Base-by-base conservation (phyloP, 345 rosid genomes). In the Camelina hispida region DNA sequence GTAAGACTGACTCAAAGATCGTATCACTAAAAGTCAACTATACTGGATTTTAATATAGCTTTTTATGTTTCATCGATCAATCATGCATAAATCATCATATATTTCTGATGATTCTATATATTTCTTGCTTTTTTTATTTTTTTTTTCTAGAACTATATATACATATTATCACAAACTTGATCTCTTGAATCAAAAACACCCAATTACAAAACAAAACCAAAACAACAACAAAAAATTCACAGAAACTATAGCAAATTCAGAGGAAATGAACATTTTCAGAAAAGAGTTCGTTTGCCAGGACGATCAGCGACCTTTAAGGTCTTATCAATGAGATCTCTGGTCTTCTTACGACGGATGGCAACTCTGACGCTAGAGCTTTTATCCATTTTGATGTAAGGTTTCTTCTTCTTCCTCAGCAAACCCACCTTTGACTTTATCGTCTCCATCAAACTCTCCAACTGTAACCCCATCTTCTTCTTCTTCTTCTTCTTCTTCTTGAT, bases 351-450 rank as follows among this genome's bases (percentile, higher is more conserved):
- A 9, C 99, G 89, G 76, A 95, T 95, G 85, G 93, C 97, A 1
- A 92, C 97, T 79, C 78, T 90, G n/a, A 92, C 97, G 62, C 99
- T 95, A 0, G 96, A 77, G 81, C 97, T 92, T 79, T 92, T 94
- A 73, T 87, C 97, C 93, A 95, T 90, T 72, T 88, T 92, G 16
- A 87, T 69, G 83, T 96, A 96, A 9, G 96, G 83, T 70, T 93
- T 91, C 80, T 78, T 83, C 76, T 78, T 78, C 81, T 83, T 86
- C 72, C 83, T 84, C 75, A 86, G 71, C 9, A 86, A 74, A 59
- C 88, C 69, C 22, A 95, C 93, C 87, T 95, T 95, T 16, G 98
- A 89, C 83, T 90, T 92, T 46, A 95, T 93, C 25, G 96, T 84
- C 83, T 92, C 83, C 83, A 95, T 84, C 79, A 95, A 73, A 72